These are phyloP conservation scores for Trichoderma arundinaceum DNA, from an alignment of 2,329 filamentous ascomycete genomes.

Conservation along the genomic window DNA sequence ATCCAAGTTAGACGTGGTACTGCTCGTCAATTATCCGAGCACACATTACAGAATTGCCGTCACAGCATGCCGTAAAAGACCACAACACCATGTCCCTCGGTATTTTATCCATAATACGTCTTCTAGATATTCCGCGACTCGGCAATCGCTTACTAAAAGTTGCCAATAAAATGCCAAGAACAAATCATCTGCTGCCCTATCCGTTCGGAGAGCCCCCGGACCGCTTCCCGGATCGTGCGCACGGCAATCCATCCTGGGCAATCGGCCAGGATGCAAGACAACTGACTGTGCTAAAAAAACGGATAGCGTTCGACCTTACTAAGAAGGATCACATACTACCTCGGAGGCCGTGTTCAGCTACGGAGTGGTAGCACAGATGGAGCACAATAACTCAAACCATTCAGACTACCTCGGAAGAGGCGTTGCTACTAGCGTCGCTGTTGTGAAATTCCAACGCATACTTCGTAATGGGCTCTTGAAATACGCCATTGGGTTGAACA, in stretches of 20 bases:
- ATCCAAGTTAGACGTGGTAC: too few relatives aligned
- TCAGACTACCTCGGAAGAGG: neutral
- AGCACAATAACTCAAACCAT: neutral
- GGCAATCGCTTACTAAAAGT: too few relatives aligned
- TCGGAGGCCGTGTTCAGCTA: neutral
- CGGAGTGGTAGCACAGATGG: neutral
- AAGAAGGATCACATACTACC: neutral
- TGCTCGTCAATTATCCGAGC: neutral
- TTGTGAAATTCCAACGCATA: neutral
- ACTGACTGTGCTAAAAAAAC: neutral
- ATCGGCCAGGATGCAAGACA: neutral
- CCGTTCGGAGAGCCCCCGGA: neutral
- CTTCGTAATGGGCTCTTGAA: too few relatives aligned
- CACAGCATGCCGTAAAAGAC: neutral
- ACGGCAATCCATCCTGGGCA: neutral
- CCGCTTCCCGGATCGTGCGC: neutral
- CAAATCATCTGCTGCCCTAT: too few relatives aligned
- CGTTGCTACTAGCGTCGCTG: neutral
- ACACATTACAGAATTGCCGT: neutral
- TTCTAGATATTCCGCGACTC: too few relatives aligned
- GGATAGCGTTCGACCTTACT: neutral
- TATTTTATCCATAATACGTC: neutral
- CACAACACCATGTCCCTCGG: neutral
- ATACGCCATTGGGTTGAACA: too few relatives aligned
- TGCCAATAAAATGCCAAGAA: too few relatives aligned